Base-by-base conservation (phyloP, 2,329 filamentous ascomycete genomes). In the Madurella fahalii region DNA sequence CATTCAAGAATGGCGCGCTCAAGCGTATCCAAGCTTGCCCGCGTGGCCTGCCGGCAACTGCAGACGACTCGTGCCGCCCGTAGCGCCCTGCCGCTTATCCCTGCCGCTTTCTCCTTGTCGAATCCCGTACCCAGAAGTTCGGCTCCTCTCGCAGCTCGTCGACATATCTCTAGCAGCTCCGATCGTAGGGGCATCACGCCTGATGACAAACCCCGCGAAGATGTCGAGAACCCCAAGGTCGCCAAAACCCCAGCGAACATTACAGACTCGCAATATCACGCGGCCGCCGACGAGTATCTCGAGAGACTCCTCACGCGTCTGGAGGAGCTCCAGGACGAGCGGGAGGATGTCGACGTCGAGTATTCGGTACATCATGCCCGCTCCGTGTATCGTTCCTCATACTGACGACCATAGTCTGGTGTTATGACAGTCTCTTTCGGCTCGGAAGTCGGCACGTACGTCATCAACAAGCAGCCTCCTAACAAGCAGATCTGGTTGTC, bases 401-500 rank as follows among this genome's bases (percentile, higher is more conserved):
- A 49, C 44, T 57, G 57, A 63, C 58, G 53, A 40, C 13, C 8
- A 15, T 43, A 96, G 92, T 82, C 90, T 51, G 93, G 94, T 52
- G 91, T 97, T 53, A 79, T 97, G 63, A 91, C 85, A 59, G 78
- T 97, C 65, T 78, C 75, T 7, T 83, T 89, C 63, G 82, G 84
- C 1, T 75, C 79, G 12, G 77, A 61, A 1, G 47, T 83, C 48
- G 91, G 92, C 58, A 93, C 84, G 31, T 99, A 95, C 69, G 89
- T 99, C 57, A 81, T 99, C 74, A 99, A 99, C 82, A 99, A 99
- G 73, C 94, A 99, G 72, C 94, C 94, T 0, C 91, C 93, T 17
- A 97, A 96, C 78, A 94, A 91, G 77, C 94, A 88, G 69, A 96
- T 99, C 68, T 99, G 94, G 94, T 83, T 97, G 44, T 94, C 90